A percentile compares a stretch with the other conserved stretches of the same genome.
These are phyloP conservation scores for Xerocomus brunneocitrinus DNA, from an alignment of 768 basidiomycete genomes.

Conservation along the genomic window DNA sequence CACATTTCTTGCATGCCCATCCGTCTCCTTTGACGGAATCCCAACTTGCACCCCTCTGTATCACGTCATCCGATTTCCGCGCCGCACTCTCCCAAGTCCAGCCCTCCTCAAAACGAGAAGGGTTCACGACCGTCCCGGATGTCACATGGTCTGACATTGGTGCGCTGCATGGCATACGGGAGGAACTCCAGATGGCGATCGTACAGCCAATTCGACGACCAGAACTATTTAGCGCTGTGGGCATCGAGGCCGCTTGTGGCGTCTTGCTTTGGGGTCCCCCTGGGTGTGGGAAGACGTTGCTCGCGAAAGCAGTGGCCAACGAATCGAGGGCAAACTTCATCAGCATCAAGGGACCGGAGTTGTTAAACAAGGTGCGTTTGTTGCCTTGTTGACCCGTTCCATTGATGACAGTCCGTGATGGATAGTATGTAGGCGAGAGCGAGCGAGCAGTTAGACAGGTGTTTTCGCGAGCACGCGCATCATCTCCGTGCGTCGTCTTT, in stretches of 20 bases:
- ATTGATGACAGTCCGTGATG: neutral
- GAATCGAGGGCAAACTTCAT: conserved; percentile 96
- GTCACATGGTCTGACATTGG: conserved; percentile 95
- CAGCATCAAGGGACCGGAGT: conserved; percentile 94
- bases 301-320: conserved; percentile 98
- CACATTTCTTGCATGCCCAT: conserved; percentile 84
- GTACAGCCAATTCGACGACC: conserved; percentile 92
- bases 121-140: conserved; percentile 94
- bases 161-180: conserved; percentile 78
- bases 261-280: conserved; percentile 99
- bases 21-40: conserved; percentile 71
- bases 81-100: conserved; percentile 85
- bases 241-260: conserved; percentile 88
- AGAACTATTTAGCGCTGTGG: conserved; percentile 82
- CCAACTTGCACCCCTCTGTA: conserved; percentile 77
- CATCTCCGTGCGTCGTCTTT: conserved; percentile 91
- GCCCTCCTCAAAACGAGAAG: conserved; percentile 95
- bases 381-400: neutral
- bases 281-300: conserved; percentile 93
- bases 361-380: conserved; percentile 83
- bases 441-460: conserved; percentile 93
- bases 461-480: conserved; percentile 89
- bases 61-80: conserved; percentile 77
- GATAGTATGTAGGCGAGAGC: conserved; percentile 94
- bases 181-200: conserved; percentile 96